Evolutionary conservation across 2,329 filamentous ascomycete species (phyloP).

Genomic region (Neonectria faginata): DNA sequence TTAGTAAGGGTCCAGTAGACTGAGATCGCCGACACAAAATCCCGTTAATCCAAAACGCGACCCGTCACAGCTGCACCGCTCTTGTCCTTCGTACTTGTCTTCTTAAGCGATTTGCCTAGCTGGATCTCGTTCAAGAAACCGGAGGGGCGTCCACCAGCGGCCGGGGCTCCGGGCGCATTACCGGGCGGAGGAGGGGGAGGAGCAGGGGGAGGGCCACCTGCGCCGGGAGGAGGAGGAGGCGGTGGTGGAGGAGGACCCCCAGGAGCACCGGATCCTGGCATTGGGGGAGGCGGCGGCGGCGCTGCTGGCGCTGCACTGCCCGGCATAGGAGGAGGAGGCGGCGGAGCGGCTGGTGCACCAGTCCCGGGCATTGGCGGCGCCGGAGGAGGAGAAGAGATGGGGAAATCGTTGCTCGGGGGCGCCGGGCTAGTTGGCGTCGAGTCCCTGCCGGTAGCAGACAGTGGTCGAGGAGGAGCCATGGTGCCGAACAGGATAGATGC

Average conservation of each 20-base stretch:
- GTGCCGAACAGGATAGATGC: constrained; percentile 96
- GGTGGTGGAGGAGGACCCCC: constrained; percentile 53
- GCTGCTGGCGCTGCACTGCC: constrained; percentile 42
- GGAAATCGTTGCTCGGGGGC: constrained; percentile 55
- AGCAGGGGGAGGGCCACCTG: constrained; percentile 52
- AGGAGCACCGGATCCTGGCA: constrained; percentile 52
- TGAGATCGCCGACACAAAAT: constrained; percentile 9
- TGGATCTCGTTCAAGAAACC: constrained; percentile 87
- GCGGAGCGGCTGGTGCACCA: constrained; percentile 48
- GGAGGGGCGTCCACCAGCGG: constrained; percentile 63
- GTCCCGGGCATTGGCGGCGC: constrained; percentile 50
- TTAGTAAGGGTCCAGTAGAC: constrained; percentile 6
- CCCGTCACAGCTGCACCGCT: constrained; percentile 80
- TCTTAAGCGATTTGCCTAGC: constrained; percentile 81
- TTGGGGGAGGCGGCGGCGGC: constrained; percentile 50
- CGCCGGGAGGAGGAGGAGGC: constrained; percentile 56
- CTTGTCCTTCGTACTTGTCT: constrained; percentile 90
- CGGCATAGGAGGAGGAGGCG: constrained; percentile 47
- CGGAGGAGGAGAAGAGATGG: constrained; percentile 54
- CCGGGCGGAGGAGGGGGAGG: constrained; percentile 62
- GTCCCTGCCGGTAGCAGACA: constrained; percentile 85
- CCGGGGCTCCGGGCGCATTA: constrained; percentile 58
- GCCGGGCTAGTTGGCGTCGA: constrained; percentile 55
- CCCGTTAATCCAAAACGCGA: constrained; percentile 71
- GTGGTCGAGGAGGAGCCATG: constrained; percentile 91